phyloP scores from a whole-genome alignment of 2,329 filamentous ascomycete genomes.

The Neonectria neomacrospora region DNA sequence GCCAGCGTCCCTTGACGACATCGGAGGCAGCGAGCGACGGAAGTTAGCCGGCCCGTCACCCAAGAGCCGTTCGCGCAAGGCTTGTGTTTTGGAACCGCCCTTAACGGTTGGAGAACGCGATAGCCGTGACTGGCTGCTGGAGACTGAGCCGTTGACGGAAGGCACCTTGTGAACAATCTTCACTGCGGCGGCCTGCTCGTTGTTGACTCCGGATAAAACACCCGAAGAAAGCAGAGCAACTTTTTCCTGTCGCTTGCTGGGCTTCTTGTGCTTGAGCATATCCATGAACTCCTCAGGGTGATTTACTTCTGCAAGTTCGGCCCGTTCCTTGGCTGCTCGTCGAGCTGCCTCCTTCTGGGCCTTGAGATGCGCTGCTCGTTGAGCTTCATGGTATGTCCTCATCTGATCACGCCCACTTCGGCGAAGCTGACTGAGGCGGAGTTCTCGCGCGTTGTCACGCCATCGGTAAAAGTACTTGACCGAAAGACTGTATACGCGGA shows the following conservation, averaged over 20 bases:
- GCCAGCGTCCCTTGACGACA: conserved; percentile 43
- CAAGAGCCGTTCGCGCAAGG: conserved; percentile 50
- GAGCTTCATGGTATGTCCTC: conserved; percentile 57
- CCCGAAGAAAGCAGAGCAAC: conserved; percentile 56
- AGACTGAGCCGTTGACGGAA: conserved; percentile 36
- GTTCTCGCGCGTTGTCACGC: conserved; percentile 61
- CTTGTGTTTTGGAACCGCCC: conserved; percentile 51
- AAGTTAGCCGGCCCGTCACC: conserved; percentile 47
- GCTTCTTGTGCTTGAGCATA: conserved; percentile 47
- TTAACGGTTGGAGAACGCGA: conserved; percentile 35
- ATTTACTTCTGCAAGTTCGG: conserved; percentile 44
- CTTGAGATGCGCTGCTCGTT: conserved; percentile 47
- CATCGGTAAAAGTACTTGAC: conserved; percentile 69
- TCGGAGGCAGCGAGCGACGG: conserved; percentile 54
- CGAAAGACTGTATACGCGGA: conserved; percentile 60
- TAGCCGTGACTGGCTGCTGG: conserved; percentile 35
- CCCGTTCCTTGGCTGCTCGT: conserved; percentile 40
- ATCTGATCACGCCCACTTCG: conserved; percentile 63
- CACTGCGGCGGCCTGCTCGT: conserved; percentile 51
- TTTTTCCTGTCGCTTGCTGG: conserved; percentile 47
- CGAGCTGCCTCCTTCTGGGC: conserved; percentile 50
- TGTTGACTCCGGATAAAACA: conserved; percentile 53
- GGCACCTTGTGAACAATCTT: conserved; percentile 50
- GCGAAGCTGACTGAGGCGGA: conserved; percentile 61
- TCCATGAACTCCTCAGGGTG: conserved; percentile 50